phyloP scores from a whole-genome alignment of 768 basidiomycete genomes.

The Mycena galopus region DNA sequence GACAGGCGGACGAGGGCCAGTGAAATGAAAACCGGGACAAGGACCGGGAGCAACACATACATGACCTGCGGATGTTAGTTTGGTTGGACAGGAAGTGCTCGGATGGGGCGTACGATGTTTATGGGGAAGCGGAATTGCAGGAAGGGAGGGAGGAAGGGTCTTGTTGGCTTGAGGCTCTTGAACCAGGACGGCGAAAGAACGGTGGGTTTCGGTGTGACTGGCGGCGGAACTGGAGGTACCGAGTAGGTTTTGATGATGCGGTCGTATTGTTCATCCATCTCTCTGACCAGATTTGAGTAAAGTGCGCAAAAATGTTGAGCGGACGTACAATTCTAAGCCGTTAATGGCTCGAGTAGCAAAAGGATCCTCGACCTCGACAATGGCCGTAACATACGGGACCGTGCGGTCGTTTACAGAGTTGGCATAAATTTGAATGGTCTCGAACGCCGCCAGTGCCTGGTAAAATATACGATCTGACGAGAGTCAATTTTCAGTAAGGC shows the following conservation, averaged over 20 bases:
- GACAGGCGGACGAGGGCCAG: slow-evolving; percentile 69
- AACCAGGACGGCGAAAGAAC: slow-evolving; percentile 62
- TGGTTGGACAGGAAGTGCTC: neutral
- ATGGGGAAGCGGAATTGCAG: slow-evolving; percentile 74
- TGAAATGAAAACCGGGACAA: slow-evolving; percentile 71
- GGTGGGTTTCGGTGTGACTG: slow-evolving; percentile 52
- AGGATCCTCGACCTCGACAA: slow-evolving; percentile 76
- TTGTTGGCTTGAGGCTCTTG: slow-evolving; percentile 51
- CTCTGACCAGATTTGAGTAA: slow-evolving; percentile 51
- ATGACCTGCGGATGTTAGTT: slow-evolving; percentile 54
- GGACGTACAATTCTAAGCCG: slow-evolving; percentile 72
- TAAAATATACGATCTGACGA: slow-evolving; percentile 78
- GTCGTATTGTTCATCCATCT: slow-evolving; percentile 67
- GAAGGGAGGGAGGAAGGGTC: slow-evolving; percentile 68
- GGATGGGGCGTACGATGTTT: slow-evolving; percentile 69
- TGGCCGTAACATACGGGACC: slow-evolving; percentile 86
- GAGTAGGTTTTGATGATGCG: slow-evolving; percentile 68
- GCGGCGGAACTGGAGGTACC: slow-evolving; percentile 58
- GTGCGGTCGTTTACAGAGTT: slow-evolving; percentile 86
- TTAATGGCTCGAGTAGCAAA: slow-evolving; percentile 68
- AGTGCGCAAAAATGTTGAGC: slow-evolving; percentile 1
- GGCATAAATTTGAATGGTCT: slow-evolving; percentile 81
- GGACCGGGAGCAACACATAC: slow-evolving; percentile 69
- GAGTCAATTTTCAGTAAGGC: neutral
- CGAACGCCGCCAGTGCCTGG: slow-evolving; percentile 75